Percentiles rank a stretch among this genome's conserved stretches.
Conservation (phyloP, 768 basidiomycete genomes). For the Psilocybe azurescens region DNA sequence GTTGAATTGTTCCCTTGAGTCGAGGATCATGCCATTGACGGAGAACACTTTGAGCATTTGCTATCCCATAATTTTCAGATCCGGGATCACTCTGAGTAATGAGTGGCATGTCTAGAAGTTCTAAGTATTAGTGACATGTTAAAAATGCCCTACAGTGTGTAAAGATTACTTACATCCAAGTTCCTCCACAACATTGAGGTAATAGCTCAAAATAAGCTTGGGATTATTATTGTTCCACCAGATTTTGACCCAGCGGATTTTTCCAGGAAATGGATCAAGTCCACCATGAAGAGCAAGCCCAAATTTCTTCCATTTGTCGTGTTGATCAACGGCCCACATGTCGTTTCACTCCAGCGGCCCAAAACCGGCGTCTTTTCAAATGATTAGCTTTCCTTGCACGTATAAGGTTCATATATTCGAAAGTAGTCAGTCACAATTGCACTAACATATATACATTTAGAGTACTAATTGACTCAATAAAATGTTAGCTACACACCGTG, state of each 20-base stretch:
- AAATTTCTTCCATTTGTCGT: conserved; percentile 47
- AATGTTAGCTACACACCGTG: not conserved
- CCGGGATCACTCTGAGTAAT: conserved; percentile 50
- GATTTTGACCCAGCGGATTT: conserved; percentile 34
- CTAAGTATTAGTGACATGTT: not conserved
- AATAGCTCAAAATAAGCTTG: conserved; percentile 33
- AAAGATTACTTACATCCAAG: not conserved
- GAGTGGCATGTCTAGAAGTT: conserved; percentile 35
- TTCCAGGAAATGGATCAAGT: conserved; percentile 30
- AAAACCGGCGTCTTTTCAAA: conserved; percentile 28
- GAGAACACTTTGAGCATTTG: conserved; percentile 45
- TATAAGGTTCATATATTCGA: conserved; percentile 24
- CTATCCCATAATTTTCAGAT: conserved; percentile 46
- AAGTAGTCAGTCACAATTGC: conserved; percentile 5
- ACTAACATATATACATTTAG: too few species aligned
- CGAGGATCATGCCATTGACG: conserved; percentile 42
- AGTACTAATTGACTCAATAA: too few species aligned
- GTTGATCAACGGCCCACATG: conserved; percentile 40
- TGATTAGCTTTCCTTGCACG: conserved; percentile 8
- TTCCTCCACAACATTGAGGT: conserved; percentile 21
- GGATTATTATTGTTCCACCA: conserved; percentile 41
- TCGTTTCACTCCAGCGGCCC: conserved; percentile 46
- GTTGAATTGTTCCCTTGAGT: conserved; percentile 37
- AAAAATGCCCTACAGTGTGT: not conserved
- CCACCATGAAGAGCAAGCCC: conserved; percentile 34